Base-by-base conservation (phyloP, 352 stramenopile species). In the Phytophthora aleatoria region DNA sequence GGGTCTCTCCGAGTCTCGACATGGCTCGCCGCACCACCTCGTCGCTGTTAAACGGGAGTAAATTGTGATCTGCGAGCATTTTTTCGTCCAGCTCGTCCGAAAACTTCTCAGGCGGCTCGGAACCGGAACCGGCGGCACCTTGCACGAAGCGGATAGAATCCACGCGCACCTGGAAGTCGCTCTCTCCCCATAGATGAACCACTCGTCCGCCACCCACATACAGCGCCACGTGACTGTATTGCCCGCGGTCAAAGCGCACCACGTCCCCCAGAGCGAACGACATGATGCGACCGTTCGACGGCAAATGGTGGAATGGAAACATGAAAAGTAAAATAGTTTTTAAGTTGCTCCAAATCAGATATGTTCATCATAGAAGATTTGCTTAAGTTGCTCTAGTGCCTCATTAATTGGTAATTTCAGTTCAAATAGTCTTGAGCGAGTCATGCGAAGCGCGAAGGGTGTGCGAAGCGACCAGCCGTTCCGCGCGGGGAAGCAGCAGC, bases 181-280 rank as follows among this genome's bases (percentile, higher is more conserved):
- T 41, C 33, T 67, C 52, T 8, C 58, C 64, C 83, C 83, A 92
- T 20, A 92, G 66, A 48, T 92, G 83, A 55, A 87, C 77, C 35
- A 92, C 75, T 36, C 58, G 73, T 10, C 70, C 65, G n/a, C 66
- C 54, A 27, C 79, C 81, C 4, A 70, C 45, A 53, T 85, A 89
- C 33, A 92, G 53, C 10, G 73, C 83, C 42, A 92, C 36, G 73
- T 92, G 83, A 52, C 75, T 85, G 67, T 83, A 88, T 60, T 83
- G 63, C 6, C 77, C 79, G 51, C 81, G 83, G 57, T 83, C 68
- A 64, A 90, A 92, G 65, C 79, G 73, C 64, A 92, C 65, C 38
- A 92, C 74, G 69, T 90, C 83, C 15, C 83, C 69, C 35, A 57
- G 24, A 38, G 33, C 36, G 42, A 80, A 3, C 56, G 56, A 26